phyloP scores from a whole-genome alignment of 768 basidiomycete genomes.

The Naganishia kalamii region DNA sequence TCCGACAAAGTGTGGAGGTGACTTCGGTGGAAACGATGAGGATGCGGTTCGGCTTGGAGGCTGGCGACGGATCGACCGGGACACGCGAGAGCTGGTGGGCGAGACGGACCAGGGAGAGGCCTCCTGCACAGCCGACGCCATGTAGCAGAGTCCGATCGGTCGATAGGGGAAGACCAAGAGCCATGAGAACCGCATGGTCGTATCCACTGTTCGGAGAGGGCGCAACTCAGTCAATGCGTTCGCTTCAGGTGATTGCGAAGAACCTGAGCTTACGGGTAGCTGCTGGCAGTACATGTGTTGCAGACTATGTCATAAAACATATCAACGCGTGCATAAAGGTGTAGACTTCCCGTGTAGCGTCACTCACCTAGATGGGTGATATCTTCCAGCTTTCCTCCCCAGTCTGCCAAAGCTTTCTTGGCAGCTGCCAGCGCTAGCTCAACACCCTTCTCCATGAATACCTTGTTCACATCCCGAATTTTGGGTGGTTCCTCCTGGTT shows the following conservation, averaged over 20 bases:
- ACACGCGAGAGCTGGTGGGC: conserved; percentile 18
- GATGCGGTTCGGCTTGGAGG: conserved; percentile 15
- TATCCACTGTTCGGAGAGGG: conserved; percentile 14
- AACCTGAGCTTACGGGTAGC: conserved; percentile 17
- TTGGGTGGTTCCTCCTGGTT: conserved; percentile 19
- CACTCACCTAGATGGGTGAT: conserved; percentile 28
- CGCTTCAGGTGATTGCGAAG: too few relatives aligned
- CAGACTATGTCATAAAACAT: conserved; percentile 12
- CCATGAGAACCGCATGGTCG: conserved; percentile 24
- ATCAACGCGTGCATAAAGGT: background rate
- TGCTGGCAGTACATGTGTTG: conserved; percentile 25
- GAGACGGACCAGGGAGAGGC: conserved; percentile 25
- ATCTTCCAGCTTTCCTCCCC: conserved; percentile 22
- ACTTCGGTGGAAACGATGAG: conserved; percentile 27
- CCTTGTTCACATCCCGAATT: conserved; percentile 24
- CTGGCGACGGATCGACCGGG: conserved; percentile 10
- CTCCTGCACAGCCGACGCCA: conserved; percentile 30
- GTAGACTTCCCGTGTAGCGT: background rate
- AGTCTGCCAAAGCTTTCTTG: conserved; percentile 23
- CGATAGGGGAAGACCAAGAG: conserved; percentile 14
- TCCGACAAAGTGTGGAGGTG: conserved; percentile 22
- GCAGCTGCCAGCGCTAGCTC: conserved; percentile 20
- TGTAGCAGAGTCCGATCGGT: conserved; percentile 27
- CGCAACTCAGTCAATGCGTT: background rate
- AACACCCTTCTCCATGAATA: conserved; percentile 25